A percentile compares a stretch with the other conserved stretches of the same genome.
These are phyloP conservation scores for Macrophomina phaseolina DNA, from an alignment of 2,329 filamentous ascomycete species.

Conservation along the genomic window DNA sequence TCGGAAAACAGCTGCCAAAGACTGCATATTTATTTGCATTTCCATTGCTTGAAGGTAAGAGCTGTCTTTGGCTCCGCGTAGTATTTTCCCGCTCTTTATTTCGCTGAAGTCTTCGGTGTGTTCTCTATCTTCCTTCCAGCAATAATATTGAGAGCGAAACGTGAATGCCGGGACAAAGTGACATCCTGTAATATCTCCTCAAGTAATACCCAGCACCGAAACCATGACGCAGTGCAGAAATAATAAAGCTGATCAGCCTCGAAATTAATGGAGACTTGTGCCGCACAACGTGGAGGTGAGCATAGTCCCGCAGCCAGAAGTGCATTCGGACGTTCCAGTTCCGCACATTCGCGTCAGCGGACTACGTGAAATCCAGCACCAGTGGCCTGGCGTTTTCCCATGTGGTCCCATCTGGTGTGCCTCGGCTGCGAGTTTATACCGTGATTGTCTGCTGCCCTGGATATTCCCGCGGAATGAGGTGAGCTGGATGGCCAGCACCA, in stretches of 20 bases:
- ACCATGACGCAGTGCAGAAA: background rate
- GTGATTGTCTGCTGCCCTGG: conserved; percentile 77
- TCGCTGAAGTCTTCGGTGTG: too few species aligned
- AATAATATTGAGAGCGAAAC: too few species aligned
- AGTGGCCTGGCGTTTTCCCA: background rate
- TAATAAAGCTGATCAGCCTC: background rate
- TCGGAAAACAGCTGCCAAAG: too few species aligned
- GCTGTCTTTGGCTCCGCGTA: too few species aligned
- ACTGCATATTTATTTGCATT: too few species aligned
- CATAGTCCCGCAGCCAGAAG: background rate
- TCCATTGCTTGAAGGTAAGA: too few species aligned
- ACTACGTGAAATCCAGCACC: background rate
- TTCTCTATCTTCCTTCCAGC: too few species aligned
- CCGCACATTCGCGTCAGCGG: background rate
- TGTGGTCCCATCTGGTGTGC: background rate
- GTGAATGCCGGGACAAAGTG: too few species aligned
- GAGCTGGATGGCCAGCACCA: conserved; percentile 98
- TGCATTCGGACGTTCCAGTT: background rate
- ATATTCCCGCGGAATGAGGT: conserved; percentile 98
- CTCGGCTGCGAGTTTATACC: background rate
- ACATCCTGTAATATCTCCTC: background rate
- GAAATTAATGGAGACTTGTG: background rate
- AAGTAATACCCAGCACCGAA: background rate
- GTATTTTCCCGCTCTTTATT: too few species aligned
- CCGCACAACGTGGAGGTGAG: background rate